Evolutionary conservation across 352 stramenopile species (phyloP), one percentile per base, ranked within the genome.

Genomic region (Globisporangium acanthophoron): DNA sequence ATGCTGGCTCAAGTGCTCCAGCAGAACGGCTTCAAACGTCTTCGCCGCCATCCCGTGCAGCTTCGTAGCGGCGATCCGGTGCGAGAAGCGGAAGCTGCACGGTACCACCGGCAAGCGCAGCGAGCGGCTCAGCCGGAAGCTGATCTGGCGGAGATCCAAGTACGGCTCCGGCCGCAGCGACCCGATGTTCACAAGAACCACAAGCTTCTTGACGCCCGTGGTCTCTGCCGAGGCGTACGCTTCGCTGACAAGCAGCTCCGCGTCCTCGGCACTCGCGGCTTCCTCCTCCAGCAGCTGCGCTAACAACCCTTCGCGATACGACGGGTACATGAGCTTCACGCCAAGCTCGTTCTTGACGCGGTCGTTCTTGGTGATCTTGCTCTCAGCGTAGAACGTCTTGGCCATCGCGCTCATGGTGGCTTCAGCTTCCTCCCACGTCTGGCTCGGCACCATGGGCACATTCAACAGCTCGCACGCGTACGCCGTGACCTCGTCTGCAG

Each of bases 301-400:
- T 0, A 88, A 62, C 9, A 96, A 52, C 21, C 87, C 87, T 66
- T 95, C 82, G 9, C 86, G 74, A 58, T 93, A 96, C 37, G 82
- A 88, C 12, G 84, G 84, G 52, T 95, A 92, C 2, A 66, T 56
- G 3, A 95, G 63, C 56, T 67, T 53, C 40, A 93, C 81, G 13
- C 82, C 82, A 2, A 96, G 72, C 44, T 95, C 84, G 7, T 78
- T 54, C 57, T 90, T 90, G 56, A 96, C 71, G 15, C 80, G 72
- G 11, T 62, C 70, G 70, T 94, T 95, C 51, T 48, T 73, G n/a
- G 85, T 79, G 9, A 90, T 70, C 52, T 92, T 94, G 68, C 77
- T 91, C 55, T 96, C 85, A 1, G 81, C 76, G 52, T 90, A 96
- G 58, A 96, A 96, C 11, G 73, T 87, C 61, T 90, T 88, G 56